Base-by-base conservation (phyloP, 2,329 filamentous ascomycete genomes). In the Talaromyces sp. region DNA sequence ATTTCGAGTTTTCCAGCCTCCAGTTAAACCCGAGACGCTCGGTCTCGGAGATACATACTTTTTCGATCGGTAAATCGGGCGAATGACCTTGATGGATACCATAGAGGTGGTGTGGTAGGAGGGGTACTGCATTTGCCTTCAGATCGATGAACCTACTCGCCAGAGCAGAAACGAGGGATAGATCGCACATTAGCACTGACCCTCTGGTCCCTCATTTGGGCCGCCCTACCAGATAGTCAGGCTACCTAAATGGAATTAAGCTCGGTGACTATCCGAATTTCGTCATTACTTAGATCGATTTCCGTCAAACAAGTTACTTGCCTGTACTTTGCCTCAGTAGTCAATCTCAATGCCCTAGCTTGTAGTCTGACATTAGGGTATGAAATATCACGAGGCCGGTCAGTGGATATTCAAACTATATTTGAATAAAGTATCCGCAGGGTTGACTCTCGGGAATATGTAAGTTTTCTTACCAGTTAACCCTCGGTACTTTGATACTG, bases 131-230 rank as follows among this genome's bases (percentile, higher is more conserved):
- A 54, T 54, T 56, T 37, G 52, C 33, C 31, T 56, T 19, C 19
- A 22, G 33, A 39, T 25, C 50, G 35, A 33, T 56, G 52, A 56
- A 37, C 52, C 31, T 56, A 25, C 22, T 22, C 22, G 31, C 37
- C 33, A 56, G n/a, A 25, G 33, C 22, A 56, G 35, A 35, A 56
- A 22, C 13, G 52, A 39, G 2, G 33, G 13, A 39, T 39, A 33
- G 33, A 37, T 56, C 17, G 50, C 37, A 39, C 52, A 60, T 52
- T 45, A 22, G 59, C 59, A 61, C 31, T 61, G 59, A 61, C 59
- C 59, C 59, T 61, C 52, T 56, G 33, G 59, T 52, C 59, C 59
- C 59, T 61, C 45, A 52, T 2, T 61, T 61, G 33, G 59, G 47
- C 59, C 47, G 45, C 31, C 27, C 27, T 37, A 54, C 9, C 50